Evolutionary conservation across 2,329 filamentous ascomycete species (phyloP).

Genomic region (Xylaria sp.): DNA sequence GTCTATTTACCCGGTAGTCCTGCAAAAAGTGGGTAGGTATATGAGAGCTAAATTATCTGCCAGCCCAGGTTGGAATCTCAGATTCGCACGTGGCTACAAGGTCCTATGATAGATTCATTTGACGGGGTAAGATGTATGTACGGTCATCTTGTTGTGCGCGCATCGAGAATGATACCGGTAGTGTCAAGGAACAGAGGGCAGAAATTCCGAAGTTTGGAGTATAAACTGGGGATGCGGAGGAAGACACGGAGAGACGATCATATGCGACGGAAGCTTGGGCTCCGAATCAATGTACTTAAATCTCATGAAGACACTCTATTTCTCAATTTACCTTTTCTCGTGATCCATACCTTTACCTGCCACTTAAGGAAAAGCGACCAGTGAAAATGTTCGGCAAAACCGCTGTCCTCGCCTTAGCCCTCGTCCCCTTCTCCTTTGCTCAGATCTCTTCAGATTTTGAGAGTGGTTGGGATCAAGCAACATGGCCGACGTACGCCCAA

Average conservation of each 20-base stretch:
- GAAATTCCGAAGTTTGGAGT: slow-evolving; percentile 36
- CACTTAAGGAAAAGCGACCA: slow-evolving; percentile 9
- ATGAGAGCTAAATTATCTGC: slow-evolving; percentile 7
- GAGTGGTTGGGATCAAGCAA: slow-evolving; percentile 64
- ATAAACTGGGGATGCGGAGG: slow-evolving; percentile 28
- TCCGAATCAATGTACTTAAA: slow-evolving; percentile 45
- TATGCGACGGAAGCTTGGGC: slow-evolving; percentile 40
- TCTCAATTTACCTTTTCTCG: slow-evolving; percentile 8
- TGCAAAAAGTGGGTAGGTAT: slow-evolving; percentile 13
- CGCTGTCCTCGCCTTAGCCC: slow-evolving; percentile 57
- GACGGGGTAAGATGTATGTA: not conserved
- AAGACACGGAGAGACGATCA: slow-evolving; percentile 22
- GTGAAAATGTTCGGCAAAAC: slow-evolving; percentile 56
- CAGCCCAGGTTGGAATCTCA: slow-evolving; percentile 1
- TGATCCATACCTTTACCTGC: not conserved
- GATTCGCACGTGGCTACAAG: slow-evolving; percentile 8
- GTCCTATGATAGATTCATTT: not conserved
- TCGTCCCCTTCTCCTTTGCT: slow-evolving; percentile 59
- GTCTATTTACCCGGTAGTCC: slow-evolving; percentile 33
- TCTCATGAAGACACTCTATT: slow-evolving; percentile 37
- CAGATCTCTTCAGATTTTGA: slow-evolving; percentile 68
- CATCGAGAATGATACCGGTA: not conserved
- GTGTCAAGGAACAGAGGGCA: slow-evolving; percentile 31
- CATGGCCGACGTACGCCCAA: slow-evolving; percentile 67
- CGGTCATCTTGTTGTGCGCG: not conserved